phyloP scores from a whole-genome alignment of 371 early-diverging fungal species.

The Funneliformis caledonium region DNA sequence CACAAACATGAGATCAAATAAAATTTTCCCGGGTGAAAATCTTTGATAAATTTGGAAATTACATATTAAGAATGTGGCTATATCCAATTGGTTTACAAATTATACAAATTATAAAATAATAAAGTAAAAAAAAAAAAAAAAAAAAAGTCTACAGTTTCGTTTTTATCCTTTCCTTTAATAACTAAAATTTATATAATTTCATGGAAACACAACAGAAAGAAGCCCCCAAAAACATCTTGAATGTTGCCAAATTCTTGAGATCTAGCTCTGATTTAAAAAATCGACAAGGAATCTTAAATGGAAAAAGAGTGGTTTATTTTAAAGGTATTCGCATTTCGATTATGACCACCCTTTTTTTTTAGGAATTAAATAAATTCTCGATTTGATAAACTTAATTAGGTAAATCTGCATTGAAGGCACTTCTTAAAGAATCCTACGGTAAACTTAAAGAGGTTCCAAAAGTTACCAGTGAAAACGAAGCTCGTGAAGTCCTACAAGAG shows the following conservation, averaged over 20 bases:
- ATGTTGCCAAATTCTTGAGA: conserved; percentile 32
- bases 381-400: conserved; percentile 52
- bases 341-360: neutral
- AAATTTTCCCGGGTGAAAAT: no score
- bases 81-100: neutral
- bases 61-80: neutral
- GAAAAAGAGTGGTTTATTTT: conserved; percentile 90
- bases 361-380: neutral
- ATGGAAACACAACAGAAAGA: conserved; percentile 1
- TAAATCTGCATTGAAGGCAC: conserved; percentile 86
- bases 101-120: neutral
- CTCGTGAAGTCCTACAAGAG: conserved; percentile 67
- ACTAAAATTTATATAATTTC: neutral
- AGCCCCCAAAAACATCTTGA: conserved; percentile 22
- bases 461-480: conserved; percentile 61
- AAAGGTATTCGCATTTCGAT: conserved; percentile 64
- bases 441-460: conserved; percentile 56
- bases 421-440: conserved; percentile 76
- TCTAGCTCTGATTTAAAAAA: conserved; percentile 70
- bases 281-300: conserved; percentile 89
- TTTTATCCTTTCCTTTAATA: neutral
- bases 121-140: no score
- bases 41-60: neutral
- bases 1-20: no score
- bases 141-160: no score